These are phyloP conservation scores for Epithemia pelagica DNA, from an alignment of 108 stramenopile species.

Conservation along the genomic window DNA sequence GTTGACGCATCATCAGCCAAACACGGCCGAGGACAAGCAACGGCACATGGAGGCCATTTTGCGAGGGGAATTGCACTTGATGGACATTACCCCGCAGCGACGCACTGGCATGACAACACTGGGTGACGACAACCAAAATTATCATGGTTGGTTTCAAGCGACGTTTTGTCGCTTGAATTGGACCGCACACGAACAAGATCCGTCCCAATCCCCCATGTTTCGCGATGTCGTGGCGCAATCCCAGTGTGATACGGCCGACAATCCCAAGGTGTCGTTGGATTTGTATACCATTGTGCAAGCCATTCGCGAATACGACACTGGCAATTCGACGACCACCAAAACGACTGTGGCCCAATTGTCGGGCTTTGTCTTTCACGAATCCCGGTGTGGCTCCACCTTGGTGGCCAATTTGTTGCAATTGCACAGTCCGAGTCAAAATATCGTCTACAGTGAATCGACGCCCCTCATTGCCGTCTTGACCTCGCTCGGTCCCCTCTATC, in stretches of 20 bases:
- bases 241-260: constrained; percentile 20
- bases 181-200: constrained; percentile 55
- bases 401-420: constrained; percentile 89
- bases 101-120: no score
- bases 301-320: background rate
- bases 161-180: constrained; percentile 62
- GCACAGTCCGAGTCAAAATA: constrained; percentile 59
- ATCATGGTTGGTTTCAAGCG: background rate
- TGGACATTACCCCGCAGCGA: background rate
- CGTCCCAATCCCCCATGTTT: constrained; percentile 71
- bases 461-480: constrained; percentile 52
- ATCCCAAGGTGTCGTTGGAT: constrained; percentile 8
- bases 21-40: background rate
- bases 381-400: constrained; percentile 88
- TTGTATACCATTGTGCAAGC: background rate
- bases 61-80: background rate
- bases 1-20: background rate
- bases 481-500: constrained; percentile 46
- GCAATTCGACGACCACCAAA: background rate
- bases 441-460: constrained; percentile 85
- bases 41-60: background rate
- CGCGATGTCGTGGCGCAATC: constrained; percentile 48
- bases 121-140: background rate
- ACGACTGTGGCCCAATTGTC: constrained; percentile 33
- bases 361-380: constrained; percentile 93